These are phyloP conservation scores for Cercospora nicotianae DNA, from an alignment of 2,329 filamentous ascomycete genomes.

Conservation along the genomic window DNA sequence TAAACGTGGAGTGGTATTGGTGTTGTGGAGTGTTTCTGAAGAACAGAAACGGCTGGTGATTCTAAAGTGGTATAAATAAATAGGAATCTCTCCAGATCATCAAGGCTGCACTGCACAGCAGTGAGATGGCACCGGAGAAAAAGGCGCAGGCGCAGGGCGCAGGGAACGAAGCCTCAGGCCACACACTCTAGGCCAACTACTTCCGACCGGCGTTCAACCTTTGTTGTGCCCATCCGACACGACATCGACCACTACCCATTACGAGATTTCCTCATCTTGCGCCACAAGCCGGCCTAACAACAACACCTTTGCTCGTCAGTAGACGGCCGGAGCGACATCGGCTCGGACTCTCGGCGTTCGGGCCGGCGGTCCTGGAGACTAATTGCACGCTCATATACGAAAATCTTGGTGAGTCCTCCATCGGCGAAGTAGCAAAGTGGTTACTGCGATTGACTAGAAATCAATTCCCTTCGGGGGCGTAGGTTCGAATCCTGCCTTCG, in stretches of 20 bases:
- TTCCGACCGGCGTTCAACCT: background rate
- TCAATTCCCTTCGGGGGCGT: conserved; percentile 26
- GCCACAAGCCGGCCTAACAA: background rate
- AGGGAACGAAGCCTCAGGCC: background rate
- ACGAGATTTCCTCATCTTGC: background rate
- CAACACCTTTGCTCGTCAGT: background rate
- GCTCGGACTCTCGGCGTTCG: background rate
- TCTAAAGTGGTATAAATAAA: background rate
- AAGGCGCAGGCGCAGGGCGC: background rate
- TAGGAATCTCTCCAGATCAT: background rate
- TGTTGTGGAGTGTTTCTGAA: background rate
- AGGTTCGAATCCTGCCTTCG: conserved; percentile 22
- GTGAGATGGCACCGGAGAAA: background rate
- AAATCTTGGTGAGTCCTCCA: too few relatives aligned
- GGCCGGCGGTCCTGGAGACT: background rate
- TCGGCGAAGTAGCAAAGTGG: conserved; percentile 22
- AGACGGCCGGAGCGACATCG: background rate
- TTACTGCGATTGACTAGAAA: conserved; percentile 27
- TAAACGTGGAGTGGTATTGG: background rate
- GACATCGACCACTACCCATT: background rate
- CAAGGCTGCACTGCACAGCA: background rate
- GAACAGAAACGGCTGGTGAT: background rate
- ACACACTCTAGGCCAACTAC: background rate
- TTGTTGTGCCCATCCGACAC: background rate
- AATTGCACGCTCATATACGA: background rate